phyloP scores from a whole-genome alignment of 768 basidiomycete species.

The Hericium erinaceus region DNA sequence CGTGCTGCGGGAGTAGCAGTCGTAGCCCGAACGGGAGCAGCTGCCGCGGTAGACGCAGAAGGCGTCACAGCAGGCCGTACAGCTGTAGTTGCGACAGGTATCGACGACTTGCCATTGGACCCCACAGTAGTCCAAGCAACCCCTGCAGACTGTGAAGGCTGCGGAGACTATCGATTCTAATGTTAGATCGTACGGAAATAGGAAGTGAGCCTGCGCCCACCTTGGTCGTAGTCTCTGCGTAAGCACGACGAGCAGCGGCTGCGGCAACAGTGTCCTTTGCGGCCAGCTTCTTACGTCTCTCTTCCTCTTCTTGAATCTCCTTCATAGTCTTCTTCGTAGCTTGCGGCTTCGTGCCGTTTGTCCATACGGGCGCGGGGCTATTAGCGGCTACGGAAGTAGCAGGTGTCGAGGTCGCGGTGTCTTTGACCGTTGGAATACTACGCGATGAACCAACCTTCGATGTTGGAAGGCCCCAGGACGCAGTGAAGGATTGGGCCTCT shows the following conservation, averaged over 20 bases:
- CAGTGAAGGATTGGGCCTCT: constrained; percentile 50
- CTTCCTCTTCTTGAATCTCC: constrained; percentile 98
- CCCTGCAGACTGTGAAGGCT: constrained; percentile 24
- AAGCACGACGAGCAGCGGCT: constrained; percentile 54
- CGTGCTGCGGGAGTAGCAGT: constrained; percentile 2
- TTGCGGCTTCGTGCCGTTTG: constrained; percentile 44
- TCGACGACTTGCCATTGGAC: constrained; percentile 51
- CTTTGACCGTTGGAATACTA: constrained; percentile 23
- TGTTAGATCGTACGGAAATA: constrained; percentile 4
- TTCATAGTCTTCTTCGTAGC: constrained; percentile 87
- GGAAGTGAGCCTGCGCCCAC: constrained; percentile 25
- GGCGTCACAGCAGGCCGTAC: constrained; percentile 21
- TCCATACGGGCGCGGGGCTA: constrained; percentile 51
- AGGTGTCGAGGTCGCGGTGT: constrained; percentile 28
- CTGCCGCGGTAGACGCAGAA: constrained; percentile 28
- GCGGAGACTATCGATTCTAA: constrained; percentile 2
- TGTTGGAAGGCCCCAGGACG: constrained; percentile 81
- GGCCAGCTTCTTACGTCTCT: constrained; percentile 61
- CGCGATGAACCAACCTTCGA: constrained; percentile 54
- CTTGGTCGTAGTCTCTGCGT: constrained; percentile 75
- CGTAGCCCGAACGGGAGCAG: constrained; percentile 15
- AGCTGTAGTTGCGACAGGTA: constrained; percentile 22
- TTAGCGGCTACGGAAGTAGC: constrained; percentile 17
- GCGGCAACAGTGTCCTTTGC: constrained; percentile 38
- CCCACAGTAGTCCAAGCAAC: constrained; percentile 87